Percentiles rank a stretch among this genome's conserved stretches.
Conservation (phyloP, 2,329 filamentous ascomycete species). For the Talaromyces rugulosus region DNA sequence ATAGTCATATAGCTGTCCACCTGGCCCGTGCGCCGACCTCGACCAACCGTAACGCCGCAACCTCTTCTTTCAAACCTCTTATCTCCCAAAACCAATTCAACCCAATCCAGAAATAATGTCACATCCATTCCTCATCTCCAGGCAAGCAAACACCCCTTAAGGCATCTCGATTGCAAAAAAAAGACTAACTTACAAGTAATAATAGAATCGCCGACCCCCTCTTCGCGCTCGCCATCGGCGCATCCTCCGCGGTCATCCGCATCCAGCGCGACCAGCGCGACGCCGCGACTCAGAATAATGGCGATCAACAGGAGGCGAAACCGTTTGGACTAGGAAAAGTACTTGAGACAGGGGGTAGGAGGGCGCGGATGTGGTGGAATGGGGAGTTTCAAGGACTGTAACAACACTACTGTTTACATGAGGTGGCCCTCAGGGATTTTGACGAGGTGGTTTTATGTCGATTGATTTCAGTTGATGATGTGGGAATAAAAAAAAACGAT, state of each 20-base stretch:
- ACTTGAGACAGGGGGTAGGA: conserved; percentile 24
- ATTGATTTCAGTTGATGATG: neutral
- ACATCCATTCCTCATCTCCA: conserved; percentile 38
- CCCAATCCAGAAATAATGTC: conserved; percentile 4
- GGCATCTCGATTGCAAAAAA: conserved; percentile 6
- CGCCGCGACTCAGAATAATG: conserved; percentile 27
- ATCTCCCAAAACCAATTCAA: neutral
- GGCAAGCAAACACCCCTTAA: conserved; percentile 24
- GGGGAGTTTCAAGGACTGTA: conserved; percentile 33
- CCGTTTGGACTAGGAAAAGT: conserved; percentile 26
- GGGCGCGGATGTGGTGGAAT: conserved; percentile 37
- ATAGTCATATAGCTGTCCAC: neutral
- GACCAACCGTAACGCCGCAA: neutral
- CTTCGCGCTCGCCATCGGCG: conserved; percentile 51
- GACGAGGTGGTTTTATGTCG: neutral
- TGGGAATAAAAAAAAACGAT: neutral
- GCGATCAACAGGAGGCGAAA: neutral
- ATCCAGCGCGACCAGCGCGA: conserved; percentile 53
- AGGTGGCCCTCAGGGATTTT: too few relatives aligned
- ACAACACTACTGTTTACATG: neutral
- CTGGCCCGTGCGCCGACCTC: neutral
- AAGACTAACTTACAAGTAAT: neutral
- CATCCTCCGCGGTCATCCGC: conserved; percentile 49
- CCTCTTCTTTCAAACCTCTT: neutral
- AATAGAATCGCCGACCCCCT: conserved; percentile 49